These are phyloP conservation scores for Sicyos edulis DNA, from an alignment of 306 rosid genomes.

Conservation along the genomic window DNA sequence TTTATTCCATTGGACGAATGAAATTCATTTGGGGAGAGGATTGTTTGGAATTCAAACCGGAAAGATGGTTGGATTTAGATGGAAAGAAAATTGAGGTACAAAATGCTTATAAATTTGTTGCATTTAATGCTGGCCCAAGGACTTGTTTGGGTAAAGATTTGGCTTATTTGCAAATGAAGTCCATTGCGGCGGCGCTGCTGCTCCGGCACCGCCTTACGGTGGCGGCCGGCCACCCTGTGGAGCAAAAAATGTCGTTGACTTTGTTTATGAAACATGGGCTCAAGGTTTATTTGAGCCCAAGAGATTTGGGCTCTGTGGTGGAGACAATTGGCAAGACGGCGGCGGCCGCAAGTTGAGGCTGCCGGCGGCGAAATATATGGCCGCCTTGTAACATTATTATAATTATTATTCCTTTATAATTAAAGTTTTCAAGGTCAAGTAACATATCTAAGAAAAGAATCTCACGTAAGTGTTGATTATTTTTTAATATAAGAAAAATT, in stretches of 20 bases:
- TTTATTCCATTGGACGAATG: constrained; percentile 74
- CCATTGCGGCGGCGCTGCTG: constrained; percentile 65
- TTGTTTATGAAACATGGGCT: constrained; percentile 92
- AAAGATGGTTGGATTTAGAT: constrained; percentile 58
- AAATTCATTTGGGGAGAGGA: constrained; percentile 84
- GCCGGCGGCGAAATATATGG: too few species aligned
- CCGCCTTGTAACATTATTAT: neutral
- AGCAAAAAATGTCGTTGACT: constrained; percentile 90
- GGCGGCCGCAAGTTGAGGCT: neutral
- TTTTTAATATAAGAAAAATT: neutral
- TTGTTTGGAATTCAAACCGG: constrained; percentile 77
- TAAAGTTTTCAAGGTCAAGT: neutral
- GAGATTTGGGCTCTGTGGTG: constrained; percentile 49
- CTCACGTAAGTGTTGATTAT: neutral
- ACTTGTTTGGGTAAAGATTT: constrained; percentile 81
- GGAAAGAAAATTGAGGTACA: constrained; percentile 44
- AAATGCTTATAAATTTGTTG: constrained; percentile 56
- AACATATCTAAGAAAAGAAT: neutral
- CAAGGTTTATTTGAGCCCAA: constrained; percentile 49
- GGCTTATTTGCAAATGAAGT: constrained; percentile 90
- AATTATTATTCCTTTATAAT: neutral
- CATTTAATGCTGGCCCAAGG: constrained; percentile 85
- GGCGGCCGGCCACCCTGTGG: constrained; percentile 59
- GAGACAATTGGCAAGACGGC: constrained; percentile 27
- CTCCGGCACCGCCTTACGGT: constrained; percentile 59